Evolutionary conservation across 2,329 filamentous ascomycete genomes (phyloP), one percentile per base, ranked within the genome.

Genomic region (Aspergillus ruber): DNA sequence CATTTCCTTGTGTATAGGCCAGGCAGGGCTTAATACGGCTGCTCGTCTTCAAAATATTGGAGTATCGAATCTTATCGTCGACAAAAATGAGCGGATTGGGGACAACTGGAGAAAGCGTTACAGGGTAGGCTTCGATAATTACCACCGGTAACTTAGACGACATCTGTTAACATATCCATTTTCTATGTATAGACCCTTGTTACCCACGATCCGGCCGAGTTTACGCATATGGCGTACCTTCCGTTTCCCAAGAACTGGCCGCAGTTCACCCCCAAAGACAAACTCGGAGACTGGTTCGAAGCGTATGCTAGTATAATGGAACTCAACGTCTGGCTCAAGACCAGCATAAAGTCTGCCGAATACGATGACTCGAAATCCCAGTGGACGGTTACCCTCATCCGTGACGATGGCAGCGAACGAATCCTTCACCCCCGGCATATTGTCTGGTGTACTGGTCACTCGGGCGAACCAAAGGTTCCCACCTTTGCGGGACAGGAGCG

Each of bases 91-190:
- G 13, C 61, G 69, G 0, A 62, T 78, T 8, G 75, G 75, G 4
- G 74, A 77, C 50, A 75, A 74, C 43, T 78, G 76, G 76, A 60
- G 73, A 3, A 66, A 71, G 13, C 67, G 76, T n/a, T 79, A 79
- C 50, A 63, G 69, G 20, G 66, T 68, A 44, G 45, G 52, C 49
- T n/a, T 21, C 12, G 32, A n/a, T 32, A 12, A n/a, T 23, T 8
- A 13, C 33, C 15, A 41, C 9, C 12, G 9, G 4, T 6, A 38
- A 29, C n/a, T 10, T 15, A 17, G 6, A 8, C 42, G 35, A n/a
- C 9, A 1, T 3, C 12, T 27, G 32, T 29, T 13, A 17, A 18
- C 18, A 20, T 6, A 20, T 15, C 6, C 18, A 6, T 39, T 18
- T 36, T 6, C 17, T 45, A 46, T 45, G 44, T 23, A 13, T 15